phyloP scores from a whole-genome alignment of 1,284 basidiomycete species.

The Melampsora allii-populina region DNA sequence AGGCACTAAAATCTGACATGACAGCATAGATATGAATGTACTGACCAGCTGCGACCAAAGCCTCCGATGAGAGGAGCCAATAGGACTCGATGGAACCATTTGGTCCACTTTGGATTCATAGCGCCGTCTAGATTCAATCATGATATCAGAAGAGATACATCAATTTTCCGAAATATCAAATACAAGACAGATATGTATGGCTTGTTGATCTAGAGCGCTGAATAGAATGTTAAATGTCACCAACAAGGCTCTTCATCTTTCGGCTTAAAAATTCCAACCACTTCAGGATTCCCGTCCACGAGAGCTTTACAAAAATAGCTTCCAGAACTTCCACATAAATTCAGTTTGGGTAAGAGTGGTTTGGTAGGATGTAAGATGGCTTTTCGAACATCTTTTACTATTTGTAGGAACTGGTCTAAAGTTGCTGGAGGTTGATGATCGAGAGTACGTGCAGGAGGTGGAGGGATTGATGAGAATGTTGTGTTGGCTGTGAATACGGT shows the following conservation, averaged over 20 bases:
- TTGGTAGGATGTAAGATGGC: slow-evolving; percentile 68
- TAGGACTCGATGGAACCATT: slow-evolving; percentile 81
- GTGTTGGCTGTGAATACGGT: slow-evolving; percentile 14
- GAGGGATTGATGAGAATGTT: slow-evolving; percentile 3
- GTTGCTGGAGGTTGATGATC: slow-evolving; percentile 73
- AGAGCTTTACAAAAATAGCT: slow-evolving; percentile 79
- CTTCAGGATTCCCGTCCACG: slow-evolving; percentile 55
- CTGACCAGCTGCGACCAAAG: slow-evolving; percentile 39
- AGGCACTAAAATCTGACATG: slow-evolving; percentile 14
- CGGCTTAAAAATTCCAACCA: slow-evolving; percentile 69
- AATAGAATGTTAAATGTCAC: background rate
- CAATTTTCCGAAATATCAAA: background rate
- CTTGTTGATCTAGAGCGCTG: slow-evolving; percentile 58
- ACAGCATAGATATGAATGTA: background rate
- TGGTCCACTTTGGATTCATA: slow-evolving; percentile 80
- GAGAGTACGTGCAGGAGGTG: slow-evolving; percentile 56
- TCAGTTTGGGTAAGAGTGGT: slow-evolving; percentile 82
- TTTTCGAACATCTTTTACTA: slow-evolving; percentile 64
- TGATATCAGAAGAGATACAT: slow-evolving; percentile 13
- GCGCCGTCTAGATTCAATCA: slow-evolving; percentile 43
- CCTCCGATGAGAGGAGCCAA: slow-evolving; percentile 48
- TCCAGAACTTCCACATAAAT: slow-evolving; percentile 76
- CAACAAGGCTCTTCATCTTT: slow-evolving; percentile 74
- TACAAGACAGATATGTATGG: background rate
- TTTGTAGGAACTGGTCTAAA: slow-evolving; percentile 57